Conservation (phyloP, 192 early-diverging fungal genomes). For the Umbelopsis sp. region DNA sequence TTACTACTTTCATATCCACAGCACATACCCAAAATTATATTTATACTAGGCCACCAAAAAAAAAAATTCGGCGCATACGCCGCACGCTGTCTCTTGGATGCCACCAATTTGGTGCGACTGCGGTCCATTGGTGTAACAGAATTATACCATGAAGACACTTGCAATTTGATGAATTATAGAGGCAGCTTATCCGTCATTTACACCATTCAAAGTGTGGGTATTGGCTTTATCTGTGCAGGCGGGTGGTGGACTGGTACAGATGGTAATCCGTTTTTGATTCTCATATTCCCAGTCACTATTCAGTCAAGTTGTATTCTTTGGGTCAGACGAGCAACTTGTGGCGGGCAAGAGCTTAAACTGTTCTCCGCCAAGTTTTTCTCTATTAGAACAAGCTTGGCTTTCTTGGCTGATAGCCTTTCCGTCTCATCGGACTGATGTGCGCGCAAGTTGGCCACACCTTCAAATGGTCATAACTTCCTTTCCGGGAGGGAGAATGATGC, state of each 20-base stretch:
- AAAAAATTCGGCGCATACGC: conserved; percentile 9
- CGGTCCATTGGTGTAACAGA: background rate
- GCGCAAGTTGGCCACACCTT: background rate
- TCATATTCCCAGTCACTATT: no score
- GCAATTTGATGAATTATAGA: background rate
- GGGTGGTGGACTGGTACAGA: no score
- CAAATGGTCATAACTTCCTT: conserved; percentile 8
- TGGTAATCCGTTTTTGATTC: no score
- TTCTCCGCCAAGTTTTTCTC: background rate
- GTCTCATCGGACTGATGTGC: background rate
- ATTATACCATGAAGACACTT: background rate
- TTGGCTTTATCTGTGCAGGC: no score
- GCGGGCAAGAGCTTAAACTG: no score
- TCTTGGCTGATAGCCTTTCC: background rate
- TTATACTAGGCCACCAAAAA: no score
- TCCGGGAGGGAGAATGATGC: background rate
- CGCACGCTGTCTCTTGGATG: background rate
- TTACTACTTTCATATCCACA: no score
- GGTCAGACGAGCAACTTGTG: no score
- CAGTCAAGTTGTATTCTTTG: no score
- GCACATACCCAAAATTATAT: no score
- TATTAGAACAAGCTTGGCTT: background rate
- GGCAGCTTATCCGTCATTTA: background rate
- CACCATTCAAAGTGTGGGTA: background rate
- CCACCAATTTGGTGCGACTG: background rate